Evolutionary conservation across 257 asterid genomes (phyloP), one percentile per base, ranked within the genome.

Genomic region (Nicotiana knightiana): DNA sequence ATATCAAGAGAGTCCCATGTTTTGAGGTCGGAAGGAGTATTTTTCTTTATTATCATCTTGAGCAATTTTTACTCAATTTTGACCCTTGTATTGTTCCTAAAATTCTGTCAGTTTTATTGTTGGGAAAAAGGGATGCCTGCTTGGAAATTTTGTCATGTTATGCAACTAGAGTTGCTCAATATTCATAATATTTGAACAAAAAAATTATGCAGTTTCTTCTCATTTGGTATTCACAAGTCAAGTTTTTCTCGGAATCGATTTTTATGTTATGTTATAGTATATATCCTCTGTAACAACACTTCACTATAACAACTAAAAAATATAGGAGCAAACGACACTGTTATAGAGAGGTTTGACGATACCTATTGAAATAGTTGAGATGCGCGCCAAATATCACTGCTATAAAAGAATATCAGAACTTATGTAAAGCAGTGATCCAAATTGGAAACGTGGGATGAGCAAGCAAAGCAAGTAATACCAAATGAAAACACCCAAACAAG

Each of bases 1-100:
- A 81, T 55, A 81, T 81, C 84, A 67, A 80, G 79, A 81, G 80
- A 67, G 2, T 54, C 53, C 79, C 77, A 68, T 68, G 84, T 54
- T 65, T 58, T 76, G 17, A 46, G 79, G 63, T 75, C 79, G 46
- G 63, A 75, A 75, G 4, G 51, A 51, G 26, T 46, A 55, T 73
- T 26, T 73, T 51, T 26, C 63, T 26, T 26, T 73, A 26, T 63
- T 24, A 21, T 71, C 53, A 48, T 73, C 24, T 46, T 73, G 7
- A 24, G 43, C 79, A 43, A 43, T 73, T 51, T 46, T 73, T 15
- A 48, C 63, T 75, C 79, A 6, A 75, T 28, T 75, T 75, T 75
- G 79, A 75, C 63, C 63, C 63, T 75, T 24, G 79, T 24, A 46
- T 71, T 46, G 58, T 43, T 43, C 59, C 78, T 26, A 15, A 37